Percentiles rank a stretch among this genome's conserved stretches.
phyloP scores from a whole-genome alignment of 305 asterid genomes.

The Withania somnifera region DNA sequence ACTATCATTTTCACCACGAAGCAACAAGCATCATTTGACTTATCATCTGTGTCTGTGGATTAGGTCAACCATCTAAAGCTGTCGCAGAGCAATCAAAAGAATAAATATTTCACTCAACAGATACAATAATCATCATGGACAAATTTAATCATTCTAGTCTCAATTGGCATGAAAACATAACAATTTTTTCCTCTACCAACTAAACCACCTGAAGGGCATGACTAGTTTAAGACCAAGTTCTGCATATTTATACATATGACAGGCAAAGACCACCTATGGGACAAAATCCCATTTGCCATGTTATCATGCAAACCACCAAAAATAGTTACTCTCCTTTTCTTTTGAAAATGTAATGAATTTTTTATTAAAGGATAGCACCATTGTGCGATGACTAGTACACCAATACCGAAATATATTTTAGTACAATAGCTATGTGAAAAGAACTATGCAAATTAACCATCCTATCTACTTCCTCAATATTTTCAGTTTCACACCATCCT shows the following conservation, averaged over 20 bases:
- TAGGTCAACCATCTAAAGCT: not conserved
- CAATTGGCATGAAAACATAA: not conserved
- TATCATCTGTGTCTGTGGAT: not conserved
- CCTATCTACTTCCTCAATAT: not conserved
- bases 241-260: not conserved
- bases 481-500: not conserved
- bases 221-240: not conserved
- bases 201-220: not conserved
- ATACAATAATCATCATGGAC: not conserved
- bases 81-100: not conserved
- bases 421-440: not conserved
- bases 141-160: not conserved
- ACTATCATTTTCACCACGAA: not conserved
- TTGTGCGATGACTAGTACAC: not conserved
- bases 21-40: not conserved
- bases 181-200: not conserved
- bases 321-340: not conserved
- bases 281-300: not conserved
- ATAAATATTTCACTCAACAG: not conserved
- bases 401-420: not conserved
- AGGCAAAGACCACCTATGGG: not conserved
- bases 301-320: not conserved
- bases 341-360: not conserved
- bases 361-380: not conserved
- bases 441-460: not conserved